A percentile compares a stretch with the other conserved stretches of the same genome.
These are phyloP conservation scores for Phaseolus coccineus DNA, from an alignment of 331 rosid species.

Conservation along the genomic window DNA sequence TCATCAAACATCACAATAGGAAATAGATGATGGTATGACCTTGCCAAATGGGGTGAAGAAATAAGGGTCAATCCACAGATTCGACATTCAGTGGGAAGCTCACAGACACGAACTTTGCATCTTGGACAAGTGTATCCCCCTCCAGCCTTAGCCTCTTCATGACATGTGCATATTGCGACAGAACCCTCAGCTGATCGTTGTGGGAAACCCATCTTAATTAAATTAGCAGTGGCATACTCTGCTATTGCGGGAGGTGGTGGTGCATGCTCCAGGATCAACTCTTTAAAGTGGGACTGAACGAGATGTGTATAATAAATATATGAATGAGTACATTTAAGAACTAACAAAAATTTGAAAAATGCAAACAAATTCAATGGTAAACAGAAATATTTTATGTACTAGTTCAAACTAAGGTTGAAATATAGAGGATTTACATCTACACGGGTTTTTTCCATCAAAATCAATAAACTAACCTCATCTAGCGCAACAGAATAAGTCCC, in stretches of 20 bases:
- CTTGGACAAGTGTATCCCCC: constrained; percentile 95
- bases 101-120: constrained; percentile 96
- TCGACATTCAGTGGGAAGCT: constrained; percentile 93
- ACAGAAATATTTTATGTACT: constrained; percentile 14
- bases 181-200: constrained; percentile 97
- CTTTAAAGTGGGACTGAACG: constrained; percentile 80
- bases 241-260: constrained; percentile 99
- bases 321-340: constrained; percentile 25
- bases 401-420: background rate
- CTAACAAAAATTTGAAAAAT: constrained; percentile 26
- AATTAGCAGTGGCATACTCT: constrained; percentile 86
- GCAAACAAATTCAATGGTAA: constrained; percentile 8
- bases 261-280: constrained; percentile 89
- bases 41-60: constrained; percentile 97
- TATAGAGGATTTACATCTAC: background rate
- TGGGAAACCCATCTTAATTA: constrained; percentile 98
- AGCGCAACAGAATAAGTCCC: constrained; percentile 81
- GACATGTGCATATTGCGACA: constrained; percentile 91
- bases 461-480: constrained; percentile 80
- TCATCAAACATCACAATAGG: constrained; percentile 90
- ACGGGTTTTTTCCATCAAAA: background rate
- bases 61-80: constrained; percentile 96
- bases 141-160: constrained; percentile 88
- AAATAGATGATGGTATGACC: constrained; percentile 97
- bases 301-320: constrained; percentile 42